phyloP scores from a whole-genome alignment of 495 filamentous ascomycete genomes.

The Neurospora terricola region DNA sequence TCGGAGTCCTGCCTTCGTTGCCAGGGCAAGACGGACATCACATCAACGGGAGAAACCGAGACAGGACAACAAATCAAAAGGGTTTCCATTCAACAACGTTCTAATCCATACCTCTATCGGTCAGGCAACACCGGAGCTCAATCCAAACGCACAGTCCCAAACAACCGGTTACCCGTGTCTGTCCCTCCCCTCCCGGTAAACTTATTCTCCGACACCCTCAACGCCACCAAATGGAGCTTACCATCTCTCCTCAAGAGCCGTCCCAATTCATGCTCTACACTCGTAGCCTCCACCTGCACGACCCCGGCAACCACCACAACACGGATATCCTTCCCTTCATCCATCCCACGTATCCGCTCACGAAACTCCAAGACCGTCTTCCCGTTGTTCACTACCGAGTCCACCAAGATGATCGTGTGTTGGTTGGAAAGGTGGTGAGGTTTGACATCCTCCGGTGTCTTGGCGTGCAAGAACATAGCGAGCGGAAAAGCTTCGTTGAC shows the following conservation, averaged over 20 bases:
- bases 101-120: not conserved
- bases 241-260: constrained; percentile 13
- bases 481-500: constrained; percentile 46
- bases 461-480: constrained; percentile 49
- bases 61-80: not conserved
- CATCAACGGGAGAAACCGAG: not conserved
- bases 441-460: constrained; percentile 34
- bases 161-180: constrained; percentile 52
- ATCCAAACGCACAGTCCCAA: constrained; percentile 39
- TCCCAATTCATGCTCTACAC: constrained; percentile 13
- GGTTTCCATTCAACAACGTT: not conserved
- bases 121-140: not conserved
- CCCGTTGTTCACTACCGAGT: constrained; percentile 54
- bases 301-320: constrained; percentile 52
- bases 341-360: constrained; percentile 35
- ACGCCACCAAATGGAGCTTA: constrained; percentile 35
- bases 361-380: constrained; percentile 44
- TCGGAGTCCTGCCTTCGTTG: not conserved
- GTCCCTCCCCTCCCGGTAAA: constrained; percentile 43
- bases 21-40: not conserved
- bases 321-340: constrained; percentile 19
- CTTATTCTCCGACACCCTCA: constrained; percentile 46
- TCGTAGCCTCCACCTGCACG: constrained; percentile 36
- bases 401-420: constrained; percentile 44
- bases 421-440: constrained; percentile 30